phyloP scores from a whole-genome alignment of 1,139 yeast species.

The Lodderomyces margitis region DNA sequence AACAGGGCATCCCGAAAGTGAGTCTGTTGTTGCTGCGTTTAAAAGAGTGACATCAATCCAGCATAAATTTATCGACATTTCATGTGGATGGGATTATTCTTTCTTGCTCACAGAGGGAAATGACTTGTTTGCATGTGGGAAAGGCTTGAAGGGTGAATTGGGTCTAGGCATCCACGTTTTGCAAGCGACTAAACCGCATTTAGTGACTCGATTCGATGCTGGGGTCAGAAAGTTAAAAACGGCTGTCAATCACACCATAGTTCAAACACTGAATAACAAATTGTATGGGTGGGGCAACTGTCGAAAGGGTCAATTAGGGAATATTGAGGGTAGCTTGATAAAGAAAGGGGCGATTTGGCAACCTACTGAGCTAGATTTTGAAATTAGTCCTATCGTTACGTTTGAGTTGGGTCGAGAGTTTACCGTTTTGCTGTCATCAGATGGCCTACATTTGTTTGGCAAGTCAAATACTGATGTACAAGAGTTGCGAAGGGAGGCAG shows the following conservation, averaged over 20 bases:
- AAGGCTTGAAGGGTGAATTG: slow-evolving; percentile 71
- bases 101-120: slow-evolving; percentile 45
- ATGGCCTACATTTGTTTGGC: not conserved
- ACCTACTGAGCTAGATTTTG: slow-evolving; percentile 27
- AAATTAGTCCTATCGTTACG: slow-evolving; percentile 7
- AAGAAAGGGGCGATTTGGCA: slow-evolving; percentile 20
- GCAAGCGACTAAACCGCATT: slow-evolving; percentile 6
- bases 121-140: slow-evolving; percentile 54
- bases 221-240: slow-evolving; percentile 29
- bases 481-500: not conserved
- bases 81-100: slow-evolving; percentile 82
- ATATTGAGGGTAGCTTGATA: slow-evolving; percentile 12
- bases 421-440: slow-evolving; percentile 23
- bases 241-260: slow-evolving; percentile 58
- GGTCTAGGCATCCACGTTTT: slow-evolving; percentile 50
- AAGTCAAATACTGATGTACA: not conserved
- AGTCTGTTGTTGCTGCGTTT: slow-evolving; percentile 17
- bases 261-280: slow-evolving; percentile 34
- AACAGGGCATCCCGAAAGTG: slow-evolving; percentile 31
- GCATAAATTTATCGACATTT: slow-evolving; percentile 29
- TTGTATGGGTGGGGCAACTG: slow-evolving; percentile 83
- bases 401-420: slow-evolving; percentile 48
- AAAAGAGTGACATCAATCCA: not conserved
- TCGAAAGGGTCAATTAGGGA: slow-evolving; percentile 69
- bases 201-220: slow-evolving; percentile 16